phyloP scores from a whole-genome alignment of 495 filamentous ascomycete species.

The Penicillium tannophilum region DNA sequence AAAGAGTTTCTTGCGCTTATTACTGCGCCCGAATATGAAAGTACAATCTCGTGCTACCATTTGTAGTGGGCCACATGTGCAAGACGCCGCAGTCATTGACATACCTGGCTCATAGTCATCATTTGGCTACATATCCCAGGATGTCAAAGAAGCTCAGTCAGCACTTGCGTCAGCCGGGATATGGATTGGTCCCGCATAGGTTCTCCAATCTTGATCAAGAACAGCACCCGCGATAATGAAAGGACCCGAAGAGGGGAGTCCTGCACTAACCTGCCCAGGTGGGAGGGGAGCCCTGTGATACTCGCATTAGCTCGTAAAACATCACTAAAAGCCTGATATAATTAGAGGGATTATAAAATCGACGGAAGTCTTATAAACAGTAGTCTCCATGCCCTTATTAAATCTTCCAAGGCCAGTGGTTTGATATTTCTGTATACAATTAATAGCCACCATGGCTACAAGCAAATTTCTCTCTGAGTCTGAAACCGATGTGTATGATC shows the following conservation, averaged over 20 bases:
- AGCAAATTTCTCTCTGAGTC: background rate
- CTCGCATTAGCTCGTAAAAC: no score
- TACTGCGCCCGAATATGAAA: no score
- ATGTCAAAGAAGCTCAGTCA: background rate
- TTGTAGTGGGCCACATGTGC: background rate
- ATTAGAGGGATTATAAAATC: background rate
- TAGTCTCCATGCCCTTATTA: background rate
- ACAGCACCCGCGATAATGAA: background rate
- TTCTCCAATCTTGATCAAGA: background rate
- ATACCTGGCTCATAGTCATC: background rate
- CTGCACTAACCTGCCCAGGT: background rate
- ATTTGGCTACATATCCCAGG: background rate
- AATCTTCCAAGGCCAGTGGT: background rate
- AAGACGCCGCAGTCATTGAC: background rate
- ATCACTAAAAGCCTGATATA: background rate
- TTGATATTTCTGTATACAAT: background rate
- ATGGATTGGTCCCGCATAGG: background rate
- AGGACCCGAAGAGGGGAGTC: background rate
- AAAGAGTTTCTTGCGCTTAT: no score
- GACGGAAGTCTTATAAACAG: background rate
- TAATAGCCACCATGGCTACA: background rate
- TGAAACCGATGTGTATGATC: conserved; percentile 10
- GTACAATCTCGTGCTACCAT: background rate
- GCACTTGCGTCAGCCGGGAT: background rate
- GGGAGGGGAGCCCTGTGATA: no score